Evolutionary conservation across 352 stramenopile species (phyloP), one percentile per base, ranked within the genome.

Genomic region (Globisporangium sylvaticum): DNA sequence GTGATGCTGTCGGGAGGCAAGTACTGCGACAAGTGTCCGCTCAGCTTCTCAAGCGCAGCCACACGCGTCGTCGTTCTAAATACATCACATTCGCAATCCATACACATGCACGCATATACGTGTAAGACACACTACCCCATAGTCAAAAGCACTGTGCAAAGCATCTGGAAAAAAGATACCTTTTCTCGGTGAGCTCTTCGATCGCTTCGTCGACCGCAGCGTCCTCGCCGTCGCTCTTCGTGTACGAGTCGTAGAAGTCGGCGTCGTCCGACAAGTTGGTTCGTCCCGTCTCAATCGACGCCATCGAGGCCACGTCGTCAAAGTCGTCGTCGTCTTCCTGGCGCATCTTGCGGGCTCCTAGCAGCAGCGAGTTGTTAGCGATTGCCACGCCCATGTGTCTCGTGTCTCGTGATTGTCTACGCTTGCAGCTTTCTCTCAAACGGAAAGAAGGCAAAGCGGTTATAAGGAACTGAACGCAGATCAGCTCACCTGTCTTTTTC

Each of bases 131-230:
- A 61, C 14, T 8, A 22, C 18, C 8, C 18, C 42, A 50, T 50
- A 9, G 15, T 18, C 42, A 50, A 2, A 3, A 50, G 14, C 22
- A 62, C 20, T 50, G 10, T n/a, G 46, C 18, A 27, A 6, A 27
- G 15, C 46, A 34, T 22, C 34, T 22, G 6, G 15, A 59, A 59
- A 15, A 29, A 56, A 65, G 39, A 12, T 71, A 94, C 88, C 88
- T 72, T 70, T 90, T 88, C 67, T 94, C 85, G 0, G 77, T 92
- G 42, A 96, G 72, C 64, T 92, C 79, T 59, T 93, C 87, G 20
- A 96, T 76, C 2, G 84, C 79, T 34, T 93, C 84, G 24, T 94
- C 79, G 12, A 96, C 75, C 2, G 76, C 75, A 44, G 90, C 73
- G 20, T 94, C 81, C 58, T 91, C 81, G 25, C 80, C 79, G 22